These are phyloP conservation scores for Sugiyamaella chiloensis DNA, from an alignment of 805 yeast species.

Conservation along the genomic window DNA sequence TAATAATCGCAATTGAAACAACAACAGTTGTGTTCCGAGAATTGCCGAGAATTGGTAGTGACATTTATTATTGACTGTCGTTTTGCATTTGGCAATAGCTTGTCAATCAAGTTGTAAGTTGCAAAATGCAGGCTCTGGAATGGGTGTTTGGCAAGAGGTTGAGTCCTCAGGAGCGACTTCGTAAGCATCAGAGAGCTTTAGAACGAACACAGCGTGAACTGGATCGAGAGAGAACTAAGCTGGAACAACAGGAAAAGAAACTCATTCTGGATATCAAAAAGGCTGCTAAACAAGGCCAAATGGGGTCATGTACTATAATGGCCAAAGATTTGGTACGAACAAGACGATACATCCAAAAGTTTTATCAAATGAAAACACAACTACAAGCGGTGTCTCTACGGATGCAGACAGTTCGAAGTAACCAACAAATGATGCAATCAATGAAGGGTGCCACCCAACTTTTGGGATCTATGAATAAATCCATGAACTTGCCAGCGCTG, in stretches of 20 bases:
- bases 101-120: too few relatives aligned
- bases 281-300: slow-evolving; percentile 86
- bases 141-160: slow-evolving; percentile 94
- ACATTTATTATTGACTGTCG: too few relatives aligned
- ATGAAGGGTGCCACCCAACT: slow-evolving; percentile 84
- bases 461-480: slow-evolving; percentile 80
- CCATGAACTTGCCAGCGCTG: slow-evolving; percentile 87
- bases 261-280: slow-evolving; percentile 81
- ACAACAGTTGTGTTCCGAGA: too few relatives aligned
- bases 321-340: slow-evolving; percentile 94
- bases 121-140: slow-evolving; percentile 69
- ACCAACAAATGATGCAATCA: slow-evolving; percentile 91
- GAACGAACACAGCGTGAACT: slow-evolving; percentile 94
- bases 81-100: too few relatives aligned
- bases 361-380: slow-evolving; percentile 91
- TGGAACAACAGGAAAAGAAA: slow-evolving; percentile 90
- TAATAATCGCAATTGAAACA: too few relatives aligned
- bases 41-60: too few relatives aligned
- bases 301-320: slow-evolving; percentile 86
- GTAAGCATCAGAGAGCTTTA: slow-evolving; percentile 92
- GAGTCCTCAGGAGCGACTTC: slow-evolving; percentile 91
- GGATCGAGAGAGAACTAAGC: slow-evolving; percentile 78
- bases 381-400: slow-evolving; percentile 90
- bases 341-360: slow-evolving; percentile 75
- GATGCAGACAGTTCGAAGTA: slow-evolving; percentile 87